phyloP scores from a whole-genome alignment of 2,329 filamentous ascomycete genomes.

The Escovopsis sp. region DNA sequence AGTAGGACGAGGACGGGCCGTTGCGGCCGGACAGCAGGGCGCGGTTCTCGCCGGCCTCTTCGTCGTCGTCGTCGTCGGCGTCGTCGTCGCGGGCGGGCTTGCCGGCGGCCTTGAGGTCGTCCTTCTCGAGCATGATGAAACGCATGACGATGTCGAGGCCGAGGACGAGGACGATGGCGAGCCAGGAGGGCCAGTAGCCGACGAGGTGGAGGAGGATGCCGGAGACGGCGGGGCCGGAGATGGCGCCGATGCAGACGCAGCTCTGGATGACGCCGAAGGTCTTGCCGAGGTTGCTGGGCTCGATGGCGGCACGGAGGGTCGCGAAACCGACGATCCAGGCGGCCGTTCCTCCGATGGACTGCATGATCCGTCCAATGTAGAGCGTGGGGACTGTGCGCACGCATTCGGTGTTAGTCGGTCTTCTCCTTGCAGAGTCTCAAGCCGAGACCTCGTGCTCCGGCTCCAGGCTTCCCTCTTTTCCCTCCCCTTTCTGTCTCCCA shows the following conservation, averaged over 20 bases:
- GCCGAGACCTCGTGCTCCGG: too few species aligned
- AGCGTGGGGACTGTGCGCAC: background rate
- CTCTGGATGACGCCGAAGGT: background rate
- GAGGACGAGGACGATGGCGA: background rate
- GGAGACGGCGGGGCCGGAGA: background rate
- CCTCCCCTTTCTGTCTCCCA: too few species aligned
- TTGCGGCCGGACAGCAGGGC: background rate
- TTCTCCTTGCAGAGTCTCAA: background rate
- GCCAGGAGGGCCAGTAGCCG: constrained; percentile 1
- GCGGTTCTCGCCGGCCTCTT: background rate
- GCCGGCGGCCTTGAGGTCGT: background rate
- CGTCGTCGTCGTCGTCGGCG: background rate
- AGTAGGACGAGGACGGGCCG: background rate
- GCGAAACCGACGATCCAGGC: constrained; percentile 1
- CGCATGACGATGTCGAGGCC: background rate
- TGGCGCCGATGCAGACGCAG: background rate
- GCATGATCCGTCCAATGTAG: background rate
- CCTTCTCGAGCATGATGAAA: background rate
- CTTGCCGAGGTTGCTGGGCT: background rate
- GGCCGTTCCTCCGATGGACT: background rate
- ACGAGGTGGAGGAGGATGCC: background rate
- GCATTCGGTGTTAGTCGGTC: background rate
- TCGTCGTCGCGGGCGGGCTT: background rate
- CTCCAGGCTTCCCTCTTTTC: too few species aligned
- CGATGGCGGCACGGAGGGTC: background rate